Conservation (phyloP, 2,329 filamentous ascomycete genomes). For the Fusarium bactridioides region DNA sequence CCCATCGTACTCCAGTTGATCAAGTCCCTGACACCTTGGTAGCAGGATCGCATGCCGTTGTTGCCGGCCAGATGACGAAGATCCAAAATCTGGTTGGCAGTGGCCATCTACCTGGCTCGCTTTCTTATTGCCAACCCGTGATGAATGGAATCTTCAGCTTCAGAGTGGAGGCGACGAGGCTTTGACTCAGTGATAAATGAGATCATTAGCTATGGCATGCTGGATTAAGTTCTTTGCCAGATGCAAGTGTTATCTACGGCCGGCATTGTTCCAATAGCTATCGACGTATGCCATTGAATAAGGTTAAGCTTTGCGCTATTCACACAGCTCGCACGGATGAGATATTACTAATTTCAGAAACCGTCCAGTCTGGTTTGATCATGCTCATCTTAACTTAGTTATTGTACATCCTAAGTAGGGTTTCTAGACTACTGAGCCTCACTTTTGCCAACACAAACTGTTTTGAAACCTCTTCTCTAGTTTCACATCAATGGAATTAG, state of each 20-base stretch:
- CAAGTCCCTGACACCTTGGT: no score
- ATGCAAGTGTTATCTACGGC: not conserved
- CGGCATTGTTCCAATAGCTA: not conserved
- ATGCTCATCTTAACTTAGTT: no score
- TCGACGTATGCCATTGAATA: not conserved
- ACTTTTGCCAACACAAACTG: no score
- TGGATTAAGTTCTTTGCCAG: not conserved
- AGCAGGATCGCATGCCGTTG: not conserved
- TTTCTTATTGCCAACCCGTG: fast-evolving
- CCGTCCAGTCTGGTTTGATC: not conserved
- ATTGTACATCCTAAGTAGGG: no score
- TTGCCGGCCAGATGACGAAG: not conserved
- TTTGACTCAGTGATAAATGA: no score
- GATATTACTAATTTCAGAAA: not conserved
- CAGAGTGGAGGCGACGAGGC: fast-evolving
- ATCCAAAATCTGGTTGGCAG: fast-evolving
- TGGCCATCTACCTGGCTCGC: not conserved
- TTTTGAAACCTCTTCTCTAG: no score
- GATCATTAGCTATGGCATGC: fast-evolving
- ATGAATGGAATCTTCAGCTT: not conserved
- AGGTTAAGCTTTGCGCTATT: not conserved
- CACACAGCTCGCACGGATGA: no score
- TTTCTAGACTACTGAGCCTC: no score
- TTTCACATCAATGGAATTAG: no score
- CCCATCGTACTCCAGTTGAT: not conserved